These are phyloP conservation scores for Cyclotella distinguenda DNA, from an alignment of 108 stramenopile species.

Conservation along the genomic window DNA sequence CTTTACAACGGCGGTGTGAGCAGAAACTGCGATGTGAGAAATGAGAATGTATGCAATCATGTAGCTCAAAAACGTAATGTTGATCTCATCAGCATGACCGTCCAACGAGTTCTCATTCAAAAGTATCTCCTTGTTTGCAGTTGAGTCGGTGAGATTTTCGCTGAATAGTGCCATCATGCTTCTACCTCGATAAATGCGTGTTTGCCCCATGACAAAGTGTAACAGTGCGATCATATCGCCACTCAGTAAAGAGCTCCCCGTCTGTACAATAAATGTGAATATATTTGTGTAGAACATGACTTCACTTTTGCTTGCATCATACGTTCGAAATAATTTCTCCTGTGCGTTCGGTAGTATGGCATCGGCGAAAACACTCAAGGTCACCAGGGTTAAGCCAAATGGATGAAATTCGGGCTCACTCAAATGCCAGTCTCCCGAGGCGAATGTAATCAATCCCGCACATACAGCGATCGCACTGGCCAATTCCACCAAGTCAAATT, in stretches of 20 bases:
- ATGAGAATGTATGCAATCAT: conserved; percentile 83
- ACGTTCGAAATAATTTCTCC: conserved; percentile 76
- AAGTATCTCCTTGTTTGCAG: conserved; percentile 10
- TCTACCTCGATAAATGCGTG: conserved; percentile 5
- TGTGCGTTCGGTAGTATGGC: conserved; percentile 94
- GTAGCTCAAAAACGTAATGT: conserved; percentile 45
- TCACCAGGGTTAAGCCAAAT: conserved; percentile 85
- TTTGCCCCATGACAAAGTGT: conserved; percentile 55
- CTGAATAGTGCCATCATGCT: conserved; percentile 4
- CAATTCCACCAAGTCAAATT: conserved; percentile 78
- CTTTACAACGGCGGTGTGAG: conserved; percentile 90
- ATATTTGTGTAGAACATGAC: conserved; percentile 95
- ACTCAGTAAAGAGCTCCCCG: conserved; percentile 71
- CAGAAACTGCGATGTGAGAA: conserved; percentile 90
- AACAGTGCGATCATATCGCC: conserved; percentile 86
- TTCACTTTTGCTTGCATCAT: conserved; percentile 61
- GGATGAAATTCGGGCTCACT: conserved; percentile 83
- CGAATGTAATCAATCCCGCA: conserved; percentile 88
- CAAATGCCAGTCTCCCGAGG: conserved; percentile 87
- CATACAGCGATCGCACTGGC: conserved; percentile 85
- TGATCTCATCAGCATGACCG: conserved; percentile 4
- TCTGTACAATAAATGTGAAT: conserved; percentile 85
- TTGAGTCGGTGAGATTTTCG: background rate
- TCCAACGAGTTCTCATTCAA: background rate
- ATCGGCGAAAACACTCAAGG: conserved; percentile 88